Conservation (phyloP, 2,329 filamentous ascomycete species). For the Verticillium nubilum region DNA sequence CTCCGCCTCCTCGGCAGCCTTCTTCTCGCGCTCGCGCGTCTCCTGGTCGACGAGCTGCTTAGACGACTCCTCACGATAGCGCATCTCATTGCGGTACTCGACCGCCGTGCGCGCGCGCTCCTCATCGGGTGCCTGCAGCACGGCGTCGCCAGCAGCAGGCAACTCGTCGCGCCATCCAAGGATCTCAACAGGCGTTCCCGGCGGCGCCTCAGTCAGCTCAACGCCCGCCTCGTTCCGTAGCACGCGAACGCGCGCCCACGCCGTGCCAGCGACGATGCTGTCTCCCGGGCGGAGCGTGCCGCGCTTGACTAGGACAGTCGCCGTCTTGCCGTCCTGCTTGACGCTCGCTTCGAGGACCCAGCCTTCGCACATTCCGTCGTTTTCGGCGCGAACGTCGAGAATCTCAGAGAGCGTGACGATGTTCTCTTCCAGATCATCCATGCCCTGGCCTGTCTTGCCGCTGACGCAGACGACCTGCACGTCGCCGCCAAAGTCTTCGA, state of each 20-base stretch:
- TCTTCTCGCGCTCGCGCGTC: constrained; percentile 51
- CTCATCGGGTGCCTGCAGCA: constrained; percentile 78
- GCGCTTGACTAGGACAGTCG: constrained; percentile 82
- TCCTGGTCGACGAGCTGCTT: constrained; percentile 74
- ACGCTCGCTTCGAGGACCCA: constrained; percentile 92
- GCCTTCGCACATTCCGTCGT: constrained; percentile 74
- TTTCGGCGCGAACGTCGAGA: constrained; percentile 80
- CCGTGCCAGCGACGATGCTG: constrained; percentile 79
- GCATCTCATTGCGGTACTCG: constrained; percentile 67
- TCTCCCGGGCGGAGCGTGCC: constrained; percentile 80
- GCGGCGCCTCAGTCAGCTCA: constrained; percentile 66
- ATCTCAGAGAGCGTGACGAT: constrained; percentile 83
- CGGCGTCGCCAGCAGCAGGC: constrained; percentile 79
- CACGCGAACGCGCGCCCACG: constrained; percentile 80
- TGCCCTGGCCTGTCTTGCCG: constrained; percentile 89
- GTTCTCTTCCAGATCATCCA: constrained; percentile 87
- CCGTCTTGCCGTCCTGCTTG: constrained; percentile 77
- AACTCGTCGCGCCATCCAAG: constrained; percentile 86
- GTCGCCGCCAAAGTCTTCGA: constrained; percentile 93
- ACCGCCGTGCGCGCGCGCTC: constrained; percentile 72
- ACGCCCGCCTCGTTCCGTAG: constrained; percentile 80
- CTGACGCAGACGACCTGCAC: constrained; percentile 88
- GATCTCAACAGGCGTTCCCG: constrained; percentile 86
- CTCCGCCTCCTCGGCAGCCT: constrained; percentile 27
- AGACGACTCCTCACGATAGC: constrained; percentile 70